phyloP scores from a whole-genome alignment of 1,284 basidiomycete genomes.

The Leccinum glutinopallens region DNA sequence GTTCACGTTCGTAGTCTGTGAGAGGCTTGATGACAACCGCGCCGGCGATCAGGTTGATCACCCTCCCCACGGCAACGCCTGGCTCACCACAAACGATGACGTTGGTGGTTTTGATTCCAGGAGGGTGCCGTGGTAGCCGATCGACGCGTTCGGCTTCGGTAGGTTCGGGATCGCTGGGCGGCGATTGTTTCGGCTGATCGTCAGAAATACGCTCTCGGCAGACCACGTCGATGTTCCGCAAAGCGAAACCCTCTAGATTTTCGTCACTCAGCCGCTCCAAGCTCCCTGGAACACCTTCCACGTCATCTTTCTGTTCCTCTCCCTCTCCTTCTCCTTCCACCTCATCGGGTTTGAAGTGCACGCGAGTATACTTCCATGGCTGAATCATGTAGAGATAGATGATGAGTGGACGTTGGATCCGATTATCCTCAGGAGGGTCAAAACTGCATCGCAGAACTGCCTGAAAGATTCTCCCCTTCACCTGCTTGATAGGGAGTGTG shows the following conservation, averaged over 20 bases:
- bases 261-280: conserved; percentile 24
- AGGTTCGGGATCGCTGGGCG: conserved; percentile 10
- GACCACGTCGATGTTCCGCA: conserved; percentile 20
- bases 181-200: not conserved
- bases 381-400: conserved; percentile 27
- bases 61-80: conserved; percentile 26
- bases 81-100: conserved; percentile 35
- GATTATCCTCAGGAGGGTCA: conserved; percentile 16
- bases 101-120: conserved; percentile 28
- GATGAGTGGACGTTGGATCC: conserved; percentile 24
- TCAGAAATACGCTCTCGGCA: conserved; percentile 8
- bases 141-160: conserved; percentile 25
- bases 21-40: conserved; percentile 29
- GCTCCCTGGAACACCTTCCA: conserved; percentile 21
- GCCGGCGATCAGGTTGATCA: conserved; percentile 25
- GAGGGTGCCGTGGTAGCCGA: conserved; percentile 25
- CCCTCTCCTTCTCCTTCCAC: not conserved
- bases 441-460: conserved; percentile 30
- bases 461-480: conserved; percentile 25
- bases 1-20: conserved; percentile 27
- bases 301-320: not conserved
- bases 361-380: conserved; percentile 20
- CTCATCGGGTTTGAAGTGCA: conserved; percentile 13
- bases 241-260: conserved; percentile 16
- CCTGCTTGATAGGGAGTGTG: conserved; percentile 23